Evolutionary conservation across 140 eudicot genomes (phyloP).

Genomic region (Flaveria floridana): DNA sequence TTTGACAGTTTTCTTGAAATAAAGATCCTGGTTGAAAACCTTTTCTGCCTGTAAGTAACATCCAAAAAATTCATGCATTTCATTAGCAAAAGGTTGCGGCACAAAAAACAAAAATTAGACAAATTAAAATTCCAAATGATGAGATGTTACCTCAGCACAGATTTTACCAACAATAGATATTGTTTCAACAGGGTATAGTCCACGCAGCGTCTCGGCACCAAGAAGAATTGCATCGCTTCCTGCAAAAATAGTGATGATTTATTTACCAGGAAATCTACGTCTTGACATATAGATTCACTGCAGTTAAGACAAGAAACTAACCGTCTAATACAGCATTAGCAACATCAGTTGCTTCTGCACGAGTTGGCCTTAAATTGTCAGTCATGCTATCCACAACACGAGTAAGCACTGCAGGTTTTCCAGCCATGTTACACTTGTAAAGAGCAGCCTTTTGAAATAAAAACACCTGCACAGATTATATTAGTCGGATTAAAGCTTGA

Average conservation of each 20-base stretch:
- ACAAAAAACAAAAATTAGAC: background rate
- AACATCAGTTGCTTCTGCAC: slow-evolving; percentile 87
- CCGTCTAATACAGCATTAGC: slow-evolving; percentile 84
- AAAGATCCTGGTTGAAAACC: slow-evolving; percentile 86
- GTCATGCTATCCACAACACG: slow-evolving; percentile 88
- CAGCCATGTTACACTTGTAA: slow-evolving; percentile 79
- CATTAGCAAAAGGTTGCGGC: slow-evolving; percentile 21
- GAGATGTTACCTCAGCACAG: slow-evolving; percentile 55
- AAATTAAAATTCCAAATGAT: background rate
- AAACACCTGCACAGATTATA: slow-evolving; percentile 49
- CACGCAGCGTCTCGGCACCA: slow-evolving; percentile 80
- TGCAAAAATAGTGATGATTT: slow-evolving; percentile 27
- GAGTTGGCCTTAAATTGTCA: slow-evolving; percentile 71
- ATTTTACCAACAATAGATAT: slow-evolving; percentile 62
- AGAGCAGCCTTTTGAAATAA: slow-evolving; percentile 68
- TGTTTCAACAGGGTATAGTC: slow-evolving; percentile 64
- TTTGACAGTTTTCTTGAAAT: slow-evolving; percentile 90
- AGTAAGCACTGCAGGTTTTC: slow-evolving; percentile 77
- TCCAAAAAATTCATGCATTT: slow-evolving; percentile 7
- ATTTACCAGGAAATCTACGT: background rate
- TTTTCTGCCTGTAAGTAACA: slow-evolving; percentile 73
- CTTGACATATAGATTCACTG: background rate
- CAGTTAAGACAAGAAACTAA: slow-evolving; percentile 18
- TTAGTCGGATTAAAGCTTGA: slow-evolving; percentile 4
- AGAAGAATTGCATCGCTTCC: slow-evolving; percentile 85